Base-by-base conservation (phyloP, 352 stramenopile genomes). In the Pythium rhizo-oryzae region DNA sequence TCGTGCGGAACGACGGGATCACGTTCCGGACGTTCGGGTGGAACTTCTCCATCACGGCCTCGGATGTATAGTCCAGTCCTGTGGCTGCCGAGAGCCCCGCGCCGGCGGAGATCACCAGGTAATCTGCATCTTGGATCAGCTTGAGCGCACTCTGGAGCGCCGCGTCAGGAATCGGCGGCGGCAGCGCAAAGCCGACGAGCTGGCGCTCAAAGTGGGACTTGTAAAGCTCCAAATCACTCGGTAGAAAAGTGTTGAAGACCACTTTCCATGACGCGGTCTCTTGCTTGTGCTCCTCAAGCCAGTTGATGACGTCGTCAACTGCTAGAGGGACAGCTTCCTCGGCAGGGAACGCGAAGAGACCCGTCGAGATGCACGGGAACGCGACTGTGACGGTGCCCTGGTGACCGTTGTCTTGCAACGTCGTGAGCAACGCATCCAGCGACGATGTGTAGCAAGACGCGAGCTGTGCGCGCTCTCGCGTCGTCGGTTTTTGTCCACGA, bases 41-140 rank as follows among this genome's bases (percentile, higher is more conserved):
- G 65, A 84, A 82, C 64, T 83, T 85, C 9, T 78, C 50, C 75
- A 93, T 91, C 28, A 91, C 81, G 41, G 71, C 67, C 35, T 79
- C 67, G 0, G 84, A 90, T 0, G 78, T 90, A 71, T 93, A 93
- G 69, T 92, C 85, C 18, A 91, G 77, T 7, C 86, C 82, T n/a
- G 80, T 79, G 18, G 81, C 82, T 41, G 80, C 86, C 6, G 79
- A 90, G n/a, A 94, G 76, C 0, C 86, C 86, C 2, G 86, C 82
- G 4, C 81, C 84, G 1, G 64, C 81, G 35, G 81, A 74, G 49
- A 94, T 82, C 12, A 94, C 25, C 43, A 94, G 41, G 33, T 81
- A 87, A 67, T 92, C 81, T 3, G 86, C 81, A 11, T 82, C 67
- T 24, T 79, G 41, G n/a, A 93, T 63, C 33, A 77, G 68, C 23